Percentiles rank a stretch among this genome's conserved stretches.
Conservation (phyloP, 495 filamentous ascomycete genomes). For the Hypoxylon intermedium region DNA sequence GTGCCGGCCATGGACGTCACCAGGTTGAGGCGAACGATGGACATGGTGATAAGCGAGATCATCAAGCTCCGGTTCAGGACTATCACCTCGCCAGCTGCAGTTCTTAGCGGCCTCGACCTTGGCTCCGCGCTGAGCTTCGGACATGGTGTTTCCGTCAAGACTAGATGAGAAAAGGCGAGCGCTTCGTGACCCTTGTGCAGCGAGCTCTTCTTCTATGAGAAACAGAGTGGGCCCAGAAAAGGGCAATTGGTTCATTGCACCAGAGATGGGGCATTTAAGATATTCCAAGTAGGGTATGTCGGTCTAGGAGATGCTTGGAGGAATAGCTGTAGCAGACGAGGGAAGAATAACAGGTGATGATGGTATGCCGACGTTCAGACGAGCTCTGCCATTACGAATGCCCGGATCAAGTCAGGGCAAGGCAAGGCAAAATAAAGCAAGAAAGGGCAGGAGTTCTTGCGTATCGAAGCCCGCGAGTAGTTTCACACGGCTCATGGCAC, state of each 20-base stretch:
- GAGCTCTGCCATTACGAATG: no score
- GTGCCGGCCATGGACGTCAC: slow-evolving; percentile 32
- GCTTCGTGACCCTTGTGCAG: slow-evolving; percentile 1
- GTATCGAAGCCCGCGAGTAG: no score
- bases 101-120: slow-evolving; percentile 28
- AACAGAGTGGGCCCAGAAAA: slow-evolving; percentile 8
- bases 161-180: not conserved
- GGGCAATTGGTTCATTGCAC: slow-evolving; percentile 16
- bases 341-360: slow-evolving; percentile 10
- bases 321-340: not conserved
- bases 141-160: slow-evolving; percentile 34
- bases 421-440: not conserved
- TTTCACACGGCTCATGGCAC: no score
- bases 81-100: slow-evolving; percentile 29
- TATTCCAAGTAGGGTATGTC: slow-evolving; percentile 24
- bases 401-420: no score
- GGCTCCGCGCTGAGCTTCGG: slow-evolving; percentile 14
- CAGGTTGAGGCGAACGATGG: slow-evolving; percentile 1
- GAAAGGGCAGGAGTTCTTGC: not conserved
- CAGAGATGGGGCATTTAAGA: slow-evolving; percentile 23
- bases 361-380: not conserved
- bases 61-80: slow-evolving; percentile 21
- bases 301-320: slow-evolving; percentile 11
- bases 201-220: slow-evolving; percentile 5
- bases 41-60: slow-evolving; percentile 14